A percentile compares a stretch with the other conserved stretches of the same genome.
Evolutionary conservation across 2,329 filamentous ascomycete species (phyloP).

Genomic region (Thielaviopsis musarum): DNA sequence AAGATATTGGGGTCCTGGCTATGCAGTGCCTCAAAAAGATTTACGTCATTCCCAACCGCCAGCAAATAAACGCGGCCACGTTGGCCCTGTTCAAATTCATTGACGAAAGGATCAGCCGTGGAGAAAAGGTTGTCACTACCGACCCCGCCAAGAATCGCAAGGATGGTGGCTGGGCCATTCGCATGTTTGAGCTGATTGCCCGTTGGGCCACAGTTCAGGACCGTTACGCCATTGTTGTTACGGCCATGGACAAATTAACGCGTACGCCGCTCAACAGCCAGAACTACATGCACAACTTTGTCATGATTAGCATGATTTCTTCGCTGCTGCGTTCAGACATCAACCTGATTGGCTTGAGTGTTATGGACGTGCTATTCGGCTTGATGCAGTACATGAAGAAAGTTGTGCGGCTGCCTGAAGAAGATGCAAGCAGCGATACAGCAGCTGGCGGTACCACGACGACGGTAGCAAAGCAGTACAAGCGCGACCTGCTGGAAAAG

Average conservation of each 20-base stretch:
- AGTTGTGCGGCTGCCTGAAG: conserved; percentile 48
- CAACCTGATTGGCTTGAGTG: conserved; percentile 86
- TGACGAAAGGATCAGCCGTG: conserved; percentile 36
- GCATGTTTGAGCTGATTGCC: conserved; percentile 62
- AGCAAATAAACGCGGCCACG: conserved; percentile 67
- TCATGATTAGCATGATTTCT: conserved; percentile 61
- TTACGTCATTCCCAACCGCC: conserved; percentile 64
- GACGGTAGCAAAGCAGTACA: conserved; percentile 26
- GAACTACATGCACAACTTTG: conserved; percentile 55
- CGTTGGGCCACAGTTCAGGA: conserved; percentile 89
- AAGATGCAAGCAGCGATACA: conserved; percentile 16
- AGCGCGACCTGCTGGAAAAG: conserved; percentile 48
- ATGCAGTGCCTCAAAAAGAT: conserved; percentile 76
- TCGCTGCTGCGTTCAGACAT: conserved; percentile 73
- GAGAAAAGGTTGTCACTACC: conserved; percentile 35
- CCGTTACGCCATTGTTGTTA: conserved; percentile 76
- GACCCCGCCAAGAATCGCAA: conserved; percentile 24
- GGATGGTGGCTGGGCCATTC: conserved; percentile 60
- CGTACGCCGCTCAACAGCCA: conserved; percentile 52
- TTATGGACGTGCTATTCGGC: conserved; percentile 84
- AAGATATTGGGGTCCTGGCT: conserved; percentile 71
- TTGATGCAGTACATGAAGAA: conserved; percentile 70
- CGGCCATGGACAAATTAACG: conserved; percentile 60
- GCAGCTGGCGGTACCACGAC: conserved; percentile 19
- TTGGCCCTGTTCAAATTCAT: conserved; percentile 60